Percentiles rank a stretch among this genome's conserved stretches.
phyloP scores from a whole-genome alignment of 2,329 filamentous ascomycete species.

The Penicillium sp. region DNA sequence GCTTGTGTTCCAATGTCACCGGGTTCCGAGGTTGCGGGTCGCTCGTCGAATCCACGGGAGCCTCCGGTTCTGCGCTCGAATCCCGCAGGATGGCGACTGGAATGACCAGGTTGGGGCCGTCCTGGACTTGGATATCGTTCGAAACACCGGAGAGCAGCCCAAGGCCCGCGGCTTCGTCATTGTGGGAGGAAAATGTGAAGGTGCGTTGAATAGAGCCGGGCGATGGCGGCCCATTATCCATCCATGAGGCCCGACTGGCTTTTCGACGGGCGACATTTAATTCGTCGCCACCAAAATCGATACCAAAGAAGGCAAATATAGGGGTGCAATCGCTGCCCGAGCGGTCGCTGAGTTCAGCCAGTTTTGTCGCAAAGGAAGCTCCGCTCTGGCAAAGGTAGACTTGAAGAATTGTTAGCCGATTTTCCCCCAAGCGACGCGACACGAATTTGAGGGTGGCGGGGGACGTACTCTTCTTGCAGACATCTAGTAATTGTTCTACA shows the following conservation, averaged over 20 bases:
- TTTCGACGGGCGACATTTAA: constrained; percentile 34
- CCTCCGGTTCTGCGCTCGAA: constrained; percentile 16
- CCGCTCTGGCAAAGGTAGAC: constrained; percentile 57
- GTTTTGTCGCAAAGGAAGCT: constrained; percentile 53
- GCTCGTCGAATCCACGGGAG: constrained; percentile 4
- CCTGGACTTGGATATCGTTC: constrained; percentile 52
- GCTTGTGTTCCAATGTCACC: constrained; percentile 46
- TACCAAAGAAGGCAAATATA: constrained; percentile 58
- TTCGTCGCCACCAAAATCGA: constrained; percentile 44
- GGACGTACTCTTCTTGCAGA: constrained; percentile 55
- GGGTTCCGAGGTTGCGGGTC: constrained; percentile 30
- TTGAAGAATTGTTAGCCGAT: constrained; percentile 27
- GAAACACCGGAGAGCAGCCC: constrained; percentile 50
- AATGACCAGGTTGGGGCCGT: constrained; percentile 50
- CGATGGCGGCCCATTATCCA: constrained; percentile 32
- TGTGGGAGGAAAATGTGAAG: constrained; percentile 46
- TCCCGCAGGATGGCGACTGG: constrained; percentile 50
- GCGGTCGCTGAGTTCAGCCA: constrained; percentile 53
- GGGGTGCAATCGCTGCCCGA: constrained; percentile 50
- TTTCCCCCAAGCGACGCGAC: not conserved
- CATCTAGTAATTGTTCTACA: constrained; percentile 49
- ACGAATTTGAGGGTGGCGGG: not conserved
- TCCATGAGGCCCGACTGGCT: constrained; percentile 31
- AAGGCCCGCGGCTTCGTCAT: constrained; percentile 50
- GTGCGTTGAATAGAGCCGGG: constrained; percentile 35